Evolutionary conservation across 768 basidiomycete genomes (phyloP).

Genomic region (Clavaria fumosa): DNA sequence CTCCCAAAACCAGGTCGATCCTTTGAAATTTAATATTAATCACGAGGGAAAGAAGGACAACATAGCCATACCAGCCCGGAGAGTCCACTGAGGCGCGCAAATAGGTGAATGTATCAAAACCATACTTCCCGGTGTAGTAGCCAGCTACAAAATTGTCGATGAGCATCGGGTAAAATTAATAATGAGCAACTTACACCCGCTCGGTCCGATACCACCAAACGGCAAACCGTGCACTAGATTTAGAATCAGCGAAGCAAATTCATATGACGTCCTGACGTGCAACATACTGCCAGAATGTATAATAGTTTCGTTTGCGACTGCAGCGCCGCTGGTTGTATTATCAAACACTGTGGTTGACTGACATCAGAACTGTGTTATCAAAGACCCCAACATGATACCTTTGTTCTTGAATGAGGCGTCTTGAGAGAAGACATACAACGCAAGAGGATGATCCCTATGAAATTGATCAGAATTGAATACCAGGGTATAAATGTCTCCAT

Average conservation of each 20-base stretch:
- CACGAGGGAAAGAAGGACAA: not conserved
- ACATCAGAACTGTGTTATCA: not conserved
- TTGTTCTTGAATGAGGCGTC: constrained; percentile 43
- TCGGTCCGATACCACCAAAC: constrained; percentile 59
- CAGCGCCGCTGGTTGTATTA: constrained; percentile 57
- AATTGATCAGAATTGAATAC: no score
- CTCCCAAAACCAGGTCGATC: constrained; percentile 31
- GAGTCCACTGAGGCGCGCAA: constrained; percentile 43
- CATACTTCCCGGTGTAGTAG: constrained; percentile 54
- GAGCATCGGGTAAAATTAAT: constrained; percentile 1
- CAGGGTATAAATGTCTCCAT: no score
- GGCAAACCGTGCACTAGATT: constrained; percentile 42
- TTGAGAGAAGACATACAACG: constrained; percentile 63
- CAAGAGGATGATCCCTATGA: constrained; percentile 53
- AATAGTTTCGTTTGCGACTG: constrained; percentile 53
- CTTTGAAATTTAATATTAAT: constrained; percentile 16
- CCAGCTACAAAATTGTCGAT: constrained; percentile 18
- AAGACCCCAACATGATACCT: constrained; percentile 21
- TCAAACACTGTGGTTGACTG: constrained; percentile 34
- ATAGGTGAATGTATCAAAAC: constrained; percentile 71
- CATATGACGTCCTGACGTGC: not conserved
- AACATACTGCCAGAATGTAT: constrained; percentile 42
- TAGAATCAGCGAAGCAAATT: not conserved
- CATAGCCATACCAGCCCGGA: constrained; percentile 34
- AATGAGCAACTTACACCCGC: constrained; percentile 39